Evolutionary conservation across 1,139 yeast genomes (phyloP).

Genomic region (Meyerozyma smithsonii): DNA sequence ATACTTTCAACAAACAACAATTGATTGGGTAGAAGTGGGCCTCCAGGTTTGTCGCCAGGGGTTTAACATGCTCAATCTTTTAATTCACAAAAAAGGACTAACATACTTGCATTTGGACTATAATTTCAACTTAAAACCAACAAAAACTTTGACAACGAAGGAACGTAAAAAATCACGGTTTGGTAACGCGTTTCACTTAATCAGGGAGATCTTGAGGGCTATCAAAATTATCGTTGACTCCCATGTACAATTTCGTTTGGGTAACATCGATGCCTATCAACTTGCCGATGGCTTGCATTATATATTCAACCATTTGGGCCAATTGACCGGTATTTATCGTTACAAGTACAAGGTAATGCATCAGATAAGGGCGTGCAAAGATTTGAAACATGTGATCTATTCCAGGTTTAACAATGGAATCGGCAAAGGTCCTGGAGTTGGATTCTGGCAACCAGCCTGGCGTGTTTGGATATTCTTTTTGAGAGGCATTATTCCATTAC

Average conservation of each 20-base stretch:
- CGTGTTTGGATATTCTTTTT: conserved; percentile 90
- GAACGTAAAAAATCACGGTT: conserved; percentile 94
- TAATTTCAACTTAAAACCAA: conserved; percentile 93
- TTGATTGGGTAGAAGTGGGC: conserved; percentile 99
- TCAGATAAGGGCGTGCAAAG: conserved; percentile 94
- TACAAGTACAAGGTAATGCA: conserved; percentile 98
- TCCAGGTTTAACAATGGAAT: conserved; percentile 72
- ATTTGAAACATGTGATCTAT: conserved; percentile 86
- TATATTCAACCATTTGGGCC: conserved; percentile 89
- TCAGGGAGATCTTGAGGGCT: conserved; percentile 80
- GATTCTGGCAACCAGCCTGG: conserved; percentile 99
- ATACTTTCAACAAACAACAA: conserved; percentile 84
- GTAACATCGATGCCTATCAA: conserved; percentile 89
- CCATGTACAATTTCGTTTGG: conserved; percentile 85
- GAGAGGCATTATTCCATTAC: conserved; percentile 87
- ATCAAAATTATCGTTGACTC: conserved; percentile 86
- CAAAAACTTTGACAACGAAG: conserved; percentile 92
- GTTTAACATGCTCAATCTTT: conserved; percentile 82
- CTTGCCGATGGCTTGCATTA: conserved; percentile 92
- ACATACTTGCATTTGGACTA: conserved; percentile 92
- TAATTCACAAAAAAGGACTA: conserved; percentile 87
- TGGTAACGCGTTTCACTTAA: conserved; percentile 93
- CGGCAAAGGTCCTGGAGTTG: conserved; percentile 98
- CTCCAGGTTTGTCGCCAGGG: conserved; percentile 92
- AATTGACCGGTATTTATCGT: conserved; percentile 91